Evolutionary conservation across 805 yeast species (phyloP).

Genomic region (Kuraishia piskuri): DNA sequence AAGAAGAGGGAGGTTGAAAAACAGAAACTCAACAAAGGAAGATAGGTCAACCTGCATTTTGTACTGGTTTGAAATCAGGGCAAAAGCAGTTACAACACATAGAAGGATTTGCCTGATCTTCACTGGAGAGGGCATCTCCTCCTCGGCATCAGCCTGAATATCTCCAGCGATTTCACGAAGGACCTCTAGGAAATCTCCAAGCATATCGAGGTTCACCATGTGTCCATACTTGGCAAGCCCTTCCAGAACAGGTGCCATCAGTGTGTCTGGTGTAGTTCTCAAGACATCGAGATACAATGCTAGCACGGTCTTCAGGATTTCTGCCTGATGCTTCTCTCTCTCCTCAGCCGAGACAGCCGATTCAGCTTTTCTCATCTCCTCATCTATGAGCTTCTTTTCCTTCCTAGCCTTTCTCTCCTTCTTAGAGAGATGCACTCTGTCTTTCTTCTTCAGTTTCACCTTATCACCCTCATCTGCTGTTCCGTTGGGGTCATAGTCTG

Average conservation of each 20-base stretch:
- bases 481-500: slow-evolving; percentile 66
- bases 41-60: slow-evolving; percentile 77
- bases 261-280: slow-evolving; percentile 47
- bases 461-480: slow-evolving; percentile 34
- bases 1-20: slow-evolving; percentile 56
- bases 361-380: slow-evolving; percentile 83
- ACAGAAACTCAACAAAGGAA: slow-evolving; percentile 68
- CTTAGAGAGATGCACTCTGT: slow-evolving; percentile 85
- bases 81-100: slow-evolving; percentile 85
- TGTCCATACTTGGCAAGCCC: slow-evolving; percentile 88
- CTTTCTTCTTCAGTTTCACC: slow-evolving; percentile 66
- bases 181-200: slow-evolving; percentile 89
- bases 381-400: slow-evolving; percentile 80
- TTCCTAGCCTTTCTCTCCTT: slow-evolving; percentile 82
- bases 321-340: slow-evolving; percentile 78
- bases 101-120: slow-evolving; percentile 68
- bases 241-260: slow-evolving; percentile 84
- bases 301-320: slow-evolving; percentile 65
- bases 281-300: slow-evolving; percentile 72
- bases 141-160: slow-evolving; percentile 17
- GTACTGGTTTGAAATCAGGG: slow-evolving; percentile 70
- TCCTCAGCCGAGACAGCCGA: slow-evolving; percentile 81
- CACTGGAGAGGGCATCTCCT: slow-evolving; percentile 25
- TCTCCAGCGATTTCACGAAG: slow-evolving; percentile 71
- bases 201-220: slow-evolving; percentile 83